Conservation (phyloP, 345 rosid species). For the Trapa bicornis region DNA sequence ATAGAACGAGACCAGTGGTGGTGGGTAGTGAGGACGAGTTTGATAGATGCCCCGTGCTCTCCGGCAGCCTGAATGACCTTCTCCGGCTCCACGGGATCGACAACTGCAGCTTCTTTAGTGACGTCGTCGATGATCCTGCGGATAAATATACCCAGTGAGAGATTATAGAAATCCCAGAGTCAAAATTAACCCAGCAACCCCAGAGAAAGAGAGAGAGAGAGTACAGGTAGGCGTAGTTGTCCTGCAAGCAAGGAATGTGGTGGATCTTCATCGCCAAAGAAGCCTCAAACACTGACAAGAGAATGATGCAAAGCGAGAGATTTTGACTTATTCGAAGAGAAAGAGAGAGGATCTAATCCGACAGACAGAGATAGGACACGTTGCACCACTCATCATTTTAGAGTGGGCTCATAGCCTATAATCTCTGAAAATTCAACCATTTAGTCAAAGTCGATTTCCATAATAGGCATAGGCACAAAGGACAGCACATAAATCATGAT, state of each 20-base stretch:
- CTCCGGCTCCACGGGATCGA: conserved; percentile 85
- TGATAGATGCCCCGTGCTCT: conserved; percentile 35
- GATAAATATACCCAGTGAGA: not conserved
- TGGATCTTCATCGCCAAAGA: conserved; percentile 39
- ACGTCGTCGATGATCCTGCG: conserved; percentile 64
- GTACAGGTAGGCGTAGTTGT: conserved; percentile 83
- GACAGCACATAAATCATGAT: not conserved
- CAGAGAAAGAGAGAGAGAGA: not conserved
- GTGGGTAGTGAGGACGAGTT: conserved; percentile 79
- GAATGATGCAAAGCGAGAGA: not conserved
- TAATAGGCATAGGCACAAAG: no score
- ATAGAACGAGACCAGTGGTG: conserved; percentile 48
- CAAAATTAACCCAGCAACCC: not conserved
- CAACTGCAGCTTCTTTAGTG: conserved; percentile 79
- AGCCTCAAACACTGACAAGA: not conserved
- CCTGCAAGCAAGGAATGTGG: conserved; percentile 67
- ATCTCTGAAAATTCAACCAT: no score
- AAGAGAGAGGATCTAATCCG: not conserved
- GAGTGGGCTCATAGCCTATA: no score
- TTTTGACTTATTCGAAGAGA: not conserved
- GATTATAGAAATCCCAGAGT: not conserved
- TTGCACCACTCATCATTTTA: no score
- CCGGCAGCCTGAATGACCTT: conserved; percentile 46
- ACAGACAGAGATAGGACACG: no score
- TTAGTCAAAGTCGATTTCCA: no score